phyloP scores from a whole-genome alignment of 2,329 filamentous ascomycete species.

The Colletotrichum cordylinicola region DNA sequence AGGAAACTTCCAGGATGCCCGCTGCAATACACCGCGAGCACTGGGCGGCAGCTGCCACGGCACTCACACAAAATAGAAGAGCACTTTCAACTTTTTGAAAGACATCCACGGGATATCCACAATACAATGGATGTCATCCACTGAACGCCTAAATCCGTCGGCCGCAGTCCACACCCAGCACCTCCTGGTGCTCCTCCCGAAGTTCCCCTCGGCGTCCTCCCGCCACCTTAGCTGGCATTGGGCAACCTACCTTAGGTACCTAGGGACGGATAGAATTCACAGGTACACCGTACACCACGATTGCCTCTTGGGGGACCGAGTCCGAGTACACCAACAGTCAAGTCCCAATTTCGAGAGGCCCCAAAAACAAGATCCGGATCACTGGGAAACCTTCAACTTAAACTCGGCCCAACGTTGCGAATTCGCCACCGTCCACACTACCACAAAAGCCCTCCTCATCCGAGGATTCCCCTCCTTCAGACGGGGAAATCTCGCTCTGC shows the following conservation, averaged over 20 bases:
- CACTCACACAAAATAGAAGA: background rate
- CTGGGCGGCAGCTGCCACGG: background rate
- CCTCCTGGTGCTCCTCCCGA: background rate
- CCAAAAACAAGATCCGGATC: background rate
- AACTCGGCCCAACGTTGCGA: background rate
- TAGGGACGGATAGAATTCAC: background rate
- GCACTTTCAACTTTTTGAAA: background rate
- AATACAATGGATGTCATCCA: background rate
- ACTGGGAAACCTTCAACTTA: conserved; percentile 9
- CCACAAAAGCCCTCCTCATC: background rate
- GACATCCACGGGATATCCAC: background rate
- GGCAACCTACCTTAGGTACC: background rate
- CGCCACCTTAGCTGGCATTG: background rate
- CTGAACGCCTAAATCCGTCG: background rate
- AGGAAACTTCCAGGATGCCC: background rate
- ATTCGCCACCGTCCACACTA: background rate
- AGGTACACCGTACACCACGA: background rate
- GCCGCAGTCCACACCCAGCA: background rate
- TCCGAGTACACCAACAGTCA: background rate
- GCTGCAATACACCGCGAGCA: background rate
- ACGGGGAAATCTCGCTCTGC: background rate
- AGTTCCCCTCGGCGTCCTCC: background rate
- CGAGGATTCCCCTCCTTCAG: background rate
- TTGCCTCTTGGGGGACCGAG: background rate
- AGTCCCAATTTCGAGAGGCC: background rate